A percentile compares a stretch with the other conserved stretches of the same genome.
Evolutionary conservation across 257 asterid species (phyloP).

Genomic region (Leonotis leonurus): DNA sequence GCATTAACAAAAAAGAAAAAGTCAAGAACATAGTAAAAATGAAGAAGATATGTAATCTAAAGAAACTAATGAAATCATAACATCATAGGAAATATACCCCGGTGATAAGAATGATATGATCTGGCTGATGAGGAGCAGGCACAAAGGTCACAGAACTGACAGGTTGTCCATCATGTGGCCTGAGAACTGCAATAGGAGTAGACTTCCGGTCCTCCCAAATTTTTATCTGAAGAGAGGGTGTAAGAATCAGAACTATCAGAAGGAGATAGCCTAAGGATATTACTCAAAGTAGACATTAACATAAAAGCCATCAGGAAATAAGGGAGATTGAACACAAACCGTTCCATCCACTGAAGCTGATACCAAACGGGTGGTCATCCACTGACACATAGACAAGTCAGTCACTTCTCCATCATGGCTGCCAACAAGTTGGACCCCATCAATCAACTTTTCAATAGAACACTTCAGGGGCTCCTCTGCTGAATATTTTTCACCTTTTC

Average conservation of each 20-base stretch:
- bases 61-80: neutral
- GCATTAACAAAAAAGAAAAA: neutral
- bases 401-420: constrained; percentile 96
- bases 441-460: constrained; percentile 64
- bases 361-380: constrained; percentile 98
- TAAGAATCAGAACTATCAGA: constrained; percentile 7
- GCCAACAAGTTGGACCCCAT: constrained; percentile 92
- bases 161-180: constrained; percentile 94
- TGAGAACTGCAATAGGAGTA: constrained; percentile 77
- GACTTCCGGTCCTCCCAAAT: constrained; percentile 93
- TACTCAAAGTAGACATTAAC: too few relatives aligned
- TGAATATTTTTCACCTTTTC: constrained; percentile 73
- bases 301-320: too few relatives aligned
- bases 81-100: constrained; percentile 65
- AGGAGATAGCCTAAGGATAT: too few relatives aligned
- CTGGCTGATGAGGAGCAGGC: constrained; percentile 81
- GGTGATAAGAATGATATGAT: constrained; percentile 87
- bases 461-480: constrained; percentile 88
- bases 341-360: constrained; percentile 97
- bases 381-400: constrained; percentile 96
- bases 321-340: constrained; percentile 38
- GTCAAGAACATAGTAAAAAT: constrained; percentile 18
- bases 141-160: constrained; percentile 88
- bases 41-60: constrained; percentile 5
- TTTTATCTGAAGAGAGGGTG: constrained; percentile 89